Evolutionary conservation across 305 asterid genomes (phyloP).

Genomic region (Ajuga reptans): DNA sequence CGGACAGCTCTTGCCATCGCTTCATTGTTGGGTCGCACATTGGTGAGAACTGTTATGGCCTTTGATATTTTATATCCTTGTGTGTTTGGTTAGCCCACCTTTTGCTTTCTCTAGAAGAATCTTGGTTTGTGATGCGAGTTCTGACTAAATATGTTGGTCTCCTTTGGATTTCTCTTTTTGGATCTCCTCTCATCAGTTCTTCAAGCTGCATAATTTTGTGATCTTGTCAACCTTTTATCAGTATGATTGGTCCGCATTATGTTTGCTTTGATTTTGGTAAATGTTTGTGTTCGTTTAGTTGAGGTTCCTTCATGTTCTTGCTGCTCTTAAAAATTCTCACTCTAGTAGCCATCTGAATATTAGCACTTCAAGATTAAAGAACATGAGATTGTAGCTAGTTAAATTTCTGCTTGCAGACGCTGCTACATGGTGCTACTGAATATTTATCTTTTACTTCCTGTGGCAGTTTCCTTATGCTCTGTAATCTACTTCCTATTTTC

Average conservation of each 20-base stretch:
- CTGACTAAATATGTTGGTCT: slow-evolving; percentile 7
- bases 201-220: neutral
- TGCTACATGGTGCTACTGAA: neutral
- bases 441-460: neutral
- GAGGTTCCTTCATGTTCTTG: slow-evolving; percentile 3
- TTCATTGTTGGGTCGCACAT: slow-evolving; percentile 73
- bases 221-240: neutral
- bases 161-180: neutral
- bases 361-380: neutral
- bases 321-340: neutral
- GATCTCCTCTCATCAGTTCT: neutral
- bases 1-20: slow-evolving; percentile 92
- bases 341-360: neutral
- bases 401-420: neutral
- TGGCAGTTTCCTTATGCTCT: neutral
- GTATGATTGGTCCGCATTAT: neutral
- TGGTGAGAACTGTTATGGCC: slow-evolving; percentile 51
- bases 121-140: neutral
- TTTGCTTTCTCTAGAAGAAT: neutral
- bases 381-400: neutral
- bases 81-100: neutral
- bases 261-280: neutral
- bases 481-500: neutral
- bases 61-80: slow-evolving; percentile 5
- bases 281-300: neutral